Conservation (phyloP, 2,329 filamentous ascomycete species). For the Orbilia ellipsospora region DNA sequence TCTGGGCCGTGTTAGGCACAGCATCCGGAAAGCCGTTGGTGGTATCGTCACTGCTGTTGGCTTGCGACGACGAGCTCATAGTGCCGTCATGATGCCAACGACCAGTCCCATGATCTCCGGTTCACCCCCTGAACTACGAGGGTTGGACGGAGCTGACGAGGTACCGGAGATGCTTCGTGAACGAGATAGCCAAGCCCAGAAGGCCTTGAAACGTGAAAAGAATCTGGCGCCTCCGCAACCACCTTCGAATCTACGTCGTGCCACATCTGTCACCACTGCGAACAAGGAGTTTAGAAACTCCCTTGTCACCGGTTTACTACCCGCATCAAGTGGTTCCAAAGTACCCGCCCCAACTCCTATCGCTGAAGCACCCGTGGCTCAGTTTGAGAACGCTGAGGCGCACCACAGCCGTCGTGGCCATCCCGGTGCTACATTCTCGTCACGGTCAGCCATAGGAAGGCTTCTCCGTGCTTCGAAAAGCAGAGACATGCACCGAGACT, state of each 20-base stretch:
- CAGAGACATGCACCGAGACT: constrained; percentile 52
- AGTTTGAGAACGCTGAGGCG: constrained; percentile 44
- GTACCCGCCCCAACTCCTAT: constrained; percentile 39
- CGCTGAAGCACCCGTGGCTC: constrained; percentile 40
- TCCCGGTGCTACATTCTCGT: constrained; percentile 24
- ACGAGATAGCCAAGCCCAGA: constrained; percentile 54
- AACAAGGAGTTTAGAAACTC: constrained; percentile 42
- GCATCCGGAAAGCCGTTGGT: constrained; percentile 74
- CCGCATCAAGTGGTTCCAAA: constrained; percentile 36
- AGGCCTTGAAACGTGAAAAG: constrained; percentile 48
- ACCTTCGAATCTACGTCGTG: constrained; percentile 46
- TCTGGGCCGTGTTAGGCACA: constrained; percentile 83
- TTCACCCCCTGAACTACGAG: constrained; percentile 40
- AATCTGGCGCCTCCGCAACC: constrained; percentile 32
- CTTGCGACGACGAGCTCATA: constrained; percentile 57
- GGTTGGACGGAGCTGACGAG: constrained; percentile 51
- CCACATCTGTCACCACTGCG: constrained; percentile 36
- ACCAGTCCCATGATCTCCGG: constrained; percentile 14
- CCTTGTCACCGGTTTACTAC: constrained; percentile 41
- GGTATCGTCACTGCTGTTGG: constrained; percentile 68
- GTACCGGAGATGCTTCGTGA: constrained; percentile 45
- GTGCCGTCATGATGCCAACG: constrained; percentile 57
- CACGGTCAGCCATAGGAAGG: constrained; percentile 49
- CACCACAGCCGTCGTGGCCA: constrained; percentile 45
- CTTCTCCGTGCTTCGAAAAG: constrained; percentile 53